Evolutionary conservation across 805 yeast genomes (phyloP).

Genomic region (Dipodascus albidus): DNA sequence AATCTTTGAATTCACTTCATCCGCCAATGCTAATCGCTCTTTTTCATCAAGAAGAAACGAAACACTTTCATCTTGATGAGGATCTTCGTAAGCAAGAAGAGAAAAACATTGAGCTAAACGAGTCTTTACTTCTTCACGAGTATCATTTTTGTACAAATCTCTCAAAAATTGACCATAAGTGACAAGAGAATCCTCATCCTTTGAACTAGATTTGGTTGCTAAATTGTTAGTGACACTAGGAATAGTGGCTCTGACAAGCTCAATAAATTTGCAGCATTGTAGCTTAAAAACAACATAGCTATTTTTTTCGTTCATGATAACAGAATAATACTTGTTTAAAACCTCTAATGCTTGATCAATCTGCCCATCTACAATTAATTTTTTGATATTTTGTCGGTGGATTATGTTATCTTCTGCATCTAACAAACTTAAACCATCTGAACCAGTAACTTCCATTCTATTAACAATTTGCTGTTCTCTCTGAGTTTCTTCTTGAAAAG

Average conservation of each 20-base stretch:
- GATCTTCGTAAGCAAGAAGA: constrained; percentile 42
- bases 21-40: constrained; percentile 31
- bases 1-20: constrained; percentile 33
- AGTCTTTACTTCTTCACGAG: constrained; percentile 25
- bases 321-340: constrained; percentile 30
- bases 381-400: constrained; percentile 37
- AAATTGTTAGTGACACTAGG: background rate
- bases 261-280: constrained; percentile 33
- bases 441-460: constrained; percentile 11
- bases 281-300: constrained; percentile 31
- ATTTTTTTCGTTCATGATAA: constrained; percentile 24
- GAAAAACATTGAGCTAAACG: constrained; percentile 37
- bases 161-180: constrained; percentile 30
- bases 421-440: background rate
- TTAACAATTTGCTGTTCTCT: constrained; percentile 8
- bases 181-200: background rate
- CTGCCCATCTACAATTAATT: constrained; percentile 32
- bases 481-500: constrained; percentile 37
- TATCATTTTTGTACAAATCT: constrained; percentile 20
- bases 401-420: constrained; percentile 25
- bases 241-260: constrained; percentile 22
- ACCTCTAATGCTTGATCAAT: constrained; percentile 33
- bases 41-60: constrained; percentile 28
- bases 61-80: constrained; percentile 25
- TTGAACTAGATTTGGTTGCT: background rate